A percentile compares a stretch with the other conserved stretches of the same genome.
Evolutionary conservation across 164 flowering plant genomes (phyloP).

Genomic region (Platanus orientalis): DNA sequence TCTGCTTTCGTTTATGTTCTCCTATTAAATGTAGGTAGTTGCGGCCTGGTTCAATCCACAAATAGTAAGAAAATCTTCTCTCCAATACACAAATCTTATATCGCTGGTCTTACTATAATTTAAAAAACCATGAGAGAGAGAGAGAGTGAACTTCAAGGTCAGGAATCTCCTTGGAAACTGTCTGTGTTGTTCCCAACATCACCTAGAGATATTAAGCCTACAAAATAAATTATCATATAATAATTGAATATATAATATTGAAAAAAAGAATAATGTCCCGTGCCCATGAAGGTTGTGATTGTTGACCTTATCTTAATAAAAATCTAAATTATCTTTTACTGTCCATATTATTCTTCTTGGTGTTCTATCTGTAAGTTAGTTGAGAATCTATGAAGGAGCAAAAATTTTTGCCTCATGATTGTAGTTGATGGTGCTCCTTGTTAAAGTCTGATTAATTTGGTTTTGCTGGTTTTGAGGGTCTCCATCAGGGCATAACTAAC

Average conservation of each 20-base stretch:
- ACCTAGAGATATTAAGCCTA: constrained; percentile 7
- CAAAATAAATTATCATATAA: not conserved
- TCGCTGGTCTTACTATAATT: constrained; percentile 4
- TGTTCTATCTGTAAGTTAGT: too few relatives aligned
- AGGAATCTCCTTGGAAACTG: constrained; percentile 18
- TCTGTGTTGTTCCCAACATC: constrained; percentile 15
- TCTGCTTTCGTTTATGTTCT: not conserved
- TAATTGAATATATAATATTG: too few relatives aligned
- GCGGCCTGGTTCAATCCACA: not conserved
- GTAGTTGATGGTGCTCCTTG: too few relatives aligned
- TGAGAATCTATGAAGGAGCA: too few relatives aligned
- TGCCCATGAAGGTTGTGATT: too few relatives aligned
- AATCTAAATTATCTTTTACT: too few relatives aligned
- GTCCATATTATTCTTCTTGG: too few relatives aligned
- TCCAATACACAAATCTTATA: not conserved
- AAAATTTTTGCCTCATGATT: too few relatives aligned
- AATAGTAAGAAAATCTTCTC: not conserved
- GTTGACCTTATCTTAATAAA: too few relatives aligned
- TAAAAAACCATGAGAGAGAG: not conserved
- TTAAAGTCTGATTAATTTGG: too few relatives aligned
- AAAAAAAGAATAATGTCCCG: constrained; percentile 3
- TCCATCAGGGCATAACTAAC: too few relatives aligned
- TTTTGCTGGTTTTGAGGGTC: too few relatives aligned
- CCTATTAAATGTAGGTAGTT: not conserved
- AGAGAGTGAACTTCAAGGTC: not conserved